Base-by-base conservation (phyloP, 169 alveolate genomes). In the Ichthyophthirius multifiliis region DNA sequence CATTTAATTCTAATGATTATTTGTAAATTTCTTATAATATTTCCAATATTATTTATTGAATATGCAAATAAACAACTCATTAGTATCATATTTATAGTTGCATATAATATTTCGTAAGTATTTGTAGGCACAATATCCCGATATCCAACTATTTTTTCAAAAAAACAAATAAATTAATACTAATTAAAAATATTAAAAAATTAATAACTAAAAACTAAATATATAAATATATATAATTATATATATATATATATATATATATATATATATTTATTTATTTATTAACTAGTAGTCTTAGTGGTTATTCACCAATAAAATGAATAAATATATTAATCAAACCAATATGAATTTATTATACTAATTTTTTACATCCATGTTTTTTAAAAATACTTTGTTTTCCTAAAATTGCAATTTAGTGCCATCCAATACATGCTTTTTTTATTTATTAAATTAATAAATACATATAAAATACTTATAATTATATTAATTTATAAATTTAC, bases 1-100 rank as follows among this genome's bases (percentile, higher is more conserved):
- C 71, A 10, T 34, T 55, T 5, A 55, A 7, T 55, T 55, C 71
- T 55, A 27, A 55, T 27, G 71, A 27, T 13, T 55, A 34, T 27
- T 39, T 55, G 23, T 55, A 34, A 0, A 55, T 55, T 1, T 34
- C 67, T 55, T 75, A 18, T 9, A 75, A 45, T 7, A 75, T 75
- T 75, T 44, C 83, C 83, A 32, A 75, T 75, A 32, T 62, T 45
- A 35, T 62, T 75, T 27, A 75, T 75, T 3, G 83, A 46, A 20
- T 75, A 75, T 18, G 83, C 83, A 47, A 75, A 75, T 16, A 62
- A 73, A 75, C 83, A 75, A 75, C 74, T 75, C 35, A 64, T 45
- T 12, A 47, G 23, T 10, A 75, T 45, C 83, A 75, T 75, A 10
- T 47, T 41, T 16, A 75, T 75, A 16, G 83, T 47, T 3, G 65